Evolutionary conservation across 2,329 filamentous ascomycete species (phyloP), one percentile per base, ranked within the genome.

Genomic region (Calonectria pteridis): DNA sequence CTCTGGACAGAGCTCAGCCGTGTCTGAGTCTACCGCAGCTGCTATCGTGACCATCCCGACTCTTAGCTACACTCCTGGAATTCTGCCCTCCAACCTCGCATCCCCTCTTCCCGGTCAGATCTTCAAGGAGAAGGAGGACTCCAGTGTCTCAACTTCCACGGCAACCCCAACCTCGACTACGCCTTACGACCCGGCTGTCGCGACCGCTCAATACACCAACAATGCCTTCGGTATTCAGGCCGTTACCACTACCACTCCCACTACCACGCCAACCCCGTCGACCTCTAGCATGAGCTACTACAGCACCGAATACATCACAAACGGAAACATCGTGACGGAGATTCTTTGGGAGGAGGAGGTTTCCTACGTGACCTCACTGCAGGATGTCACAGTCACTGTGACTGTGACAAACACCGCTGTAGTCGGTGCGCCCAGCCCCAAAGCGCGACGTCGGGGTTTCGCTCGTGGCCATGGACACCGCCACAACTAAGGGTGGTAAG

Each of bases 301-400:
- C 74, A 89, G 88, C 81, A 93, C 90, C 6, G 82, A 91, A 76
- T 91, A 86, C 74, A 74, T 88, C 59, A 92, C 90, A 23, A 84
- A 84, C 11, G 87, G 87, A 66, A 85, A 86, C 55, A 77, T 87
- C 9, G 88, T 93, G 16, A 86, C 86, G 74, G 88, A 92, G 83
- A 87, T 93, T 28, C 81, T 91, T 16, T 91, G 89, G 87, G 88
- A 89, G 67, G 86, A 92, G 83, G 86, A 89, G 58, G 79, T 87
- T 6, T 86, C 91, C 33, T 91, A 88, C 66, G 88, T 91, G 20
- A 91, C 88, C 0, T 83, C 87, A 69, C 81, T 86, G 31, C 79
- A 84, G 18, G 84, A 85, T 29, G 81, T 83, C 28, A 86, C 86
- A 3, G 81, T 84, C 6, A 87, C 87, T 0, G 82, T 86, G n/a